A percentile compares a stretch with the other conserved stretches of the same genome.
Evolutionary conservation across 805 yeast species (phyloP).

Genomic region (Candida peoriensis): DNA sequence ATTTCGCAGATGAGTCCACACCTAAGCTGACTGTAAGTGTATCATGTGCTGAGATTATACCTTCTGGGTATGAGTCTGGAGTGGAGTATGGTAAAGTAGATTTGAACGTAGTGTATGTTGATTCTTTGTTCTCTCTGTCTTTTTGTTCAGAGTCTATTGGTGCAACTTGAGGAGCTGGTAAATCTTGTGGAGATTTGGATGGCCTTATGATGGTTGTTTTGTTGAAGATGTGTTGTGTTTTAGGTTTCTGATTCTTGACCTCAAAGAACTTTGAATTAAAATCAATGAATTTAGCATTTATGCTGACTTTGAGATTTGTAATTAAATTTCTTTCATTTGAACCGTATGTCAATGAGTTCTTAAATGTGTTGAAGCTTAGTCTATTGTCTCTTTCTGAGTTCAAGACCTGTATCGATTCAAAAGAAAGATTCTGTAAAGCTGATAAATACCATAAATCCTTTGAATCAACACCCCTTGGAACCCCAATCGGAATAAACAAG

Average conservation of each 20-base stretch:
- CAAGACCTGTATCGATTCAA: conserved; percentile 41
- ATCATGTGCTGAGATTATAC: conserved; percentile 12
- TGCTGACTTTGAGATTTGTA: conserved; percentile 27
- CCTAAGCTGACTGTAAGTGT: conserved; percentile 15
- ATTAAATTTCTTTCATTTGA: conserved; percentile 41
- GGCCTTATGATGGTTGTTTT: conserved; percentile 23
- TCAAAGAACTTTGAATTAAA: conserved; percentile 9
- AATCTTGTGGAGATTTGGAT: not conserved
- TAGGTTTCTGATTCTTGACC: not conserved
- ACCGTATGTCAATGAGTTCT: conserved; percentile 36
- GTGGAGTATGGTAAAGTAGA: conserved; percentile 14
- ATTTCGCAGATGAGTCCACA: conserved; percentile 16
- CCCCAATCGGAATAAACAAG: conserved; percentile 50
- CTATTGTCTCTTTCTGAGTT: conserved; percentile 32
- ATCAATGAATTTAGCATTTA: conserved; percentile 4
- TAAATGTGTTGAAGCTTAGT: conserved; percentile 39
- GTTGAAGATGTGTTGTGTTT: conserved; percentile 22
- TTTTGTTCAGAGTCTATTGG: not conserved
- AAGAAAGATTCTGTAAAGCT: conserved; percentile 32
- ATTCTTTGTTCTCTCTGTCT: conserved; percentile 4
- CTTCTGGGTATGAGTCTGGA: conserved; percentile 31
- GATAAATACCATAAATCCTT: conserved; percentile 40
- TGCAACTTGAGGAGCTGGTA: not conserved
- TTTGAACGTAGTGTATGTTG: conserved; percentile 4
- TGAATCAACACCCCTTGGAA: conserved; percentile 16